Base-by-base conservation (phyloP, 768 basidiomycete genomes). In the Phanerochaete carnosa region DNA sequence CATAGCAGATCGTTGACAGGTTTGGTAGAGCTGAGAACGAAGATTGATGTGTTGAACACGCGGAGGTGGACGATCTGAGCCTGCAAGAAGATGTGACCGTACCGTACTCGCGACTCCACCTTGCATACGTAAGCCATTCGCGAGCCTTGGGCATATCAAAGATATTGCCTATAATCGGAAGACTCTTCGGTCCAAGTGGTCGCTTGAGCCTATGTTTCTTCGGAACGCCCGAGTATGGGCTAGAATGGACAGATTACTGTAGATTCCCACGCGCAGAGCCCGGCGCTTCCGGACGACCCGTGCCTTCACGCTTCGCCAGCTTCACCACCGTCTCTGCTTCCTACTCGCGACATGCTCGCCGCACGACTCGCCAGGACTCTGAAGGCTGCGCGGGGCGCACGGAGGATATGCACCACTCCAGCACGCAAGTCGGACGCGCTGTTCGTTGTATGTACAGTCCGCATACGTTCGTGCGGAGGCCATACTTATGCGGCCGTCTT, bases 381-480 rank as follows among this genome's bases (percentile, higher is more conserved):
- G 9, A 62, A 63, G 45, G 45, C 57, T n/a, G 53, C 63, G 5
- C 37, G 54, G 3, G 39, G 63, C 1, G 57, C 61, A n/a, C 64
- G 74, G 56, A 52, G 47, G 13, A 66, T 81, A 28, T 76, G 73
- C 11, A 77, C 77, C 0, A 77, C 82, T 12, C 64, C 71, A 9
- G 55, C 79, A 19, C 80, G 83, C 66, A 74, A 76, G 66, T 95
- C 94, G 5, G 94, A 95, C 72, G 89, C 92, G 35, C 84, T 95
- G 63, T 95, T 95, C 70, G 85, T 92, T 73, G 94, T 95, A 64
- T 58, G 91, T 85, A 35, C 35, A 8, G 50, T 51, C 57, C 37
- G 54, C 37, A 28, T 25, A 8, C 49, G 28, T 33, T 33, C 22
- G 28, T 43, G 11, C 23, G 57, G 29, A 50, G 54, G 15, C 55